Conservation (phyloP, 495 filamentous ascomycete species). For the Penicillium flavigenum region DNA sequence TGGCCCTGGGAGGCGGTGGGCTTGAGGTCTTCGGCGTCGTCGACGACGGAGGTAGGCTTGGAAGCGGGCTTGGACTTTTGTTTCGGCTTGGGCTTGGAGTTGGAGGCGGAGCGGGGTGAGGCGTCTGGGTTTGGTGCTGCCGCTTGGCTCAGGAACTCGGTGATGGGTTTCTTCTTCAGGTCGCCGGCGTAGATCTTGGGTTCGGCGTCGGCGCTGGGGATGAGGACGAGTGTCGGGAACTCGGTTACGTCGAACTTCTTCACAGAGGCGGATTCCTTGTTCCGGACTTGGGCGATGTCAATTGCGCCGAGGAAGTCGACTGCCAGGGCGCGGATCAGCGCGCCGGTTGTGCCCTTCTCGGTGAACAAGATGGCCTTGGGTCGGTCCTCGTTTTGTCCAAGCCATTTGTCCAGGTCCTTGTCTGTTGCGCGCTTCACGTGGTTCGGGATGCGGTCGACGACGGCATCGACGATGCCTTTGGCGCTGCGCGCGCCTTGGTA, state of each 20-base stretch:
- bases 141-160: constrained; percentile 78
- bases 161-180: constrained; percentile 79
- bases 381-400: constrained; percentile 66
- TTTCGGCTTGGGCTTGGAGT: constrained; percentile 48
- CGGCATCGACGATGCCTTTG: constrained; percentile 82
- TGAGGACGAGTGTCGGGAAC: constrained; percentile 77
- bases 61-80: constrained; percentile 38
- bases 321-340: constrained; percentile 78
- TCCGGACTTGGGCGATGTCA: constrained; percentile 78
- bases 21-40: constrained; percentile 43
- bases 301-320: constrained; percentile 88
- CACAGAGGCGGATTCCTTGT: constrained; percentile 72
- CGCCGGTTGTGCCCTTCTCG: constrained; percentile 84
- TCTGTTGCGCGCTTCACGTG: constrained; percentile 80
- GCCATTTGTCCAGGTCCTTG: constrained; percentile 74
- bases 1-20: constrained; percentile 46
- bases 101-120: constrained; percentile 34
- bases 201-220: constrained; percentile 71
- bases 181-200: constrained; percentile 77
- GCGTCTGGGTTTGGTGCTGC: constrained; percentile 70
- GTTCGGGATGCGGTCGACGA: constrained; percentile 86
- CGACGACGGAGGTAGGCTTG: constrained; percentile 27
- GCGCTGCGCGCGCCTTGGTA: constrained; percentile 82
- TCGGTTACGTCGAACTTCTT: constrained; percentile 71
- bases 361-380: constrained; percentile 92